Conservation (phyloP, 2,329 filamentous ascomycete genomes). For the Arthroderma sp. region DNA sequence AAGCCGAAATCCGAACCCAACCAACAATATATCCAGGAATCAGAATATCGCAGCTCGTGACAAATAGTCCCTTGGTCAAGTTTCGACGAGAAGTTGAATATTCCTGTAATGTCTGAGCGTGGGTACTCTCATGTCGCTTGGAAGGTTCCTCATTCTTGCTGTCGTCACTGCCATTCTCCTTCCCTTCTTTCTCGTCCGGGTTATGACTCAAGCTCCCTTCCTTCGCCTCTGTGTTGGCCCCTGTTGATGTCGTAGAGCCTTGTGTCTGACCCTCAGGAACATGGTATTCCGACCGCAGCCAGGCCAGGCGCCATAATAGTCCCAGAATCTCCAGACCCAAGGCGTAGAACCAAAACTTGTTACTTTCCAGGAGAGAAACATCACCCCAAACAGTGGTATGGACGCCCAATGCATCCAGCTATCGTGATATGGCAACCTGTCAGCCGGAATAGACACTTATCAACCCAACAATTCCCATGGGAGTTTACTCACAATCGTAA, state of each 20-base stretch:
- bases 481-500: slow-evolving; percentile 43
- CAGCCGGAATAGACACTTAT: background rate
- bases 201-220: no score
- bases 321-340: slow-evolving; percentile 40
- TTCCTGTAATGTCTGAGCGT: no score
- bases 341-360: slow-evolving; percentile 57
- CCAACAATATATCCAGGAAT: slow-evolving; percentile 49
- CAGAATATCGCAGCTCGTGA: slow-evolving; percentile 49
- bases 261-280: slow-evolving; percentile 16
- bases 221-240: no score
- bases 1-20: slow-evolving; percentile 43
- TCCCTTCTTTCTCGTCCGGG: slow-evolving; percentile 12
- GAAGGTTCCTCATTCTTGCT: background rate
- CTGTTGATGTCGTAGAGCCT: slow-evolving; percentile 6
- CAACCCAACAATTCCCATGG: no score
- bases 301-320: slow-evolving; percentile 11
- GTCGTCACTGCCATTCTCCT: slow-evolving; percentile 15
- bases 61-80: slow-evolving; percentile 38
- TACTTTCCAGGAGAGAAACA: slow-evolving; percentile 45
- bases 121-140: background rate
- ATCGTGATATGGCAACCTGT: slow-evolving; percentile 12
- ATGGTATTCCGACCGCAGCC: background rate
- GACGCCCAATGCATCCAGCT: slow-evolving; percentile 41
- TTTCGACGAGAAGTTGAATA: background rate
- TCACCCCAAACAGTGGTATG: slow-evolving; percentile 31